Conservation (phyloP, 129 eudicot genomes). For the Chrysanthemum lavandulifolium region DNA sequence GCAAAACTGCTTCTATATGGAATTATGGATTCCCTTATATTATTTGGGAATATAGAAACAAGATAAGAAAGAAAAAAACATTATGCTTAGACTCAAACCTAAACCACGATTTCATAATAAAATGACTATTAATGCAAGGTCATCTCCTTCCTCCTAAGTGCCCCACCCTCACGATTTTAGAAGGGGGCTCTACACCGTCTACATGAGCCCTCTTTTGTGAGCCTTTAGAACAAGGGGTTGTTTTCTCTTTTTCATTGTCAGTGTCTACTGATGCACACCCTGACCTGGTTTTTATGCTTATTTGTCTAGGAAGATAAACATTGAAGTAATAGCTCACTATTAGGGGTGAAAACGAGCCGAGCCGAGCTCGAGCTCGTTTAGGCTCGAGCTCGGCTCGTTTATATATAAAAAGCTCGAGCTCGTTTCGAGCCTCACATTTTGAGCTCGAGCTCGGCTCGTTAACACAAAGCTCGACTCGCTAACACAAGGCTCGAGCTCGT, state of each 20-base stretch:
- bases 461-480: no score
- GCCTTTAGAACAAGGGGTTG: slow-evolving; percentile 27
- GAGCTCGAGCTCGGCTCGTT: no score
- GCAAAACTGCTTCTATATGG: slow-evolving; percentile 6
- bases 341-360: no score
- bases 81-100: not conserved
- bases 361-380: no score
- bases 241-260: slow-evolving; percentile 41
- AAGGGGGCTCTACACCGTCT: slow-evolving; percentile 27
- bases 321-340: slow-evolving; percentile 52
- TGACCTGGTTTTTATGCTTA: slow-evolving; percentile 44
- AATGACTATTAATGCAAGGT: not conserved
- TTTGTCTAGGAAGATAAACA: slow-evolving; percentile 52
- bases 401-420: no score
- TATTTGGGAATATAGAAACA: slow-evolving; percentile 24
- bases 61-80: slow-evolving; percentile 16
- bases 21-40: slow-evolving; percentile 24
- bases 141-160: slow-evolving; percentile 30
- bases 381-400: no score
- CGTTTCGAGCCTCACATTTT: no score
- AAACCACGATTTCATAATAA: slow-evolving; percentile 18
- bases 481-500: no score
- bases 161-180: slow-evolving; percentile 19
- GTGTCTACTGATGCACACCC: slow-evolving; percentile 34
- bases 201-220: slow-evolving; percentile 39